Evolutionary conservation across 2,329 filamentous ascomycete species (phyloP).

Genomic region (Ascochyta clinopodiicola): DNA sequence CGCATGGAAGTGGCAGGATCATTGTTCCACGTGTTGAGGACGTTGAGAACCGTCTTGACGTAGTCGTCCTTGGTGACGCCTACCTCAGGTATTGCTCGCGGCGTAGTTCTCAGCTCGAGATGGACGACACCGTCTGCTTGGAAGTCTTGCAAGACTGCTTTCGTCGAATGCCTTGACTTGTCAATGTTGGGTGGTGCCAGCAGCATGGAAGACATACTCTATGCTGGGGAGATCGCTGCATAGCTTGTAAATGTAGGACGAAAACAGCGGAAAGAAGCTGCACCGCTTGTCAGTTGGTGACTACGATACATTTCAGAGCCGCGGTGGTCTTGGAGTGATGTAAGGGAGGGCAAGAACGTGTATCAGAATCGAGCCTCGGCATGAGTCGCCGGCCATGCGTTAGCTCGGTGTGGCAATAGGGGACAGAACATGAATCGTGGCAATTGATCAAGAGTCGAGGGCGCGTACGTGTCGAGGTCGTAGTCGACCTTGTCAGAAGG

Average conservation of each 20-base stretch:
- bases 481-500: slow-evolving; percentile 74
- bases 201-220: slow-evolving; percentile 56
- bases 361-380: slow-evolving; percentile 14
- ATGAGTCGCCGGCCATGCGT: not conserved
- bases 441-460: slow-evolving; percentile 2
- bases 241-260: slow-evolving; percentile 79
- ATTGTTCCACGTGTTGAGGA: slow-evolving; percentile 63
- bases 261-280: slow-evolving; percentile 79
- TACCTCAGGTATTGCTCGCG: slow-evolving; percentile 64
- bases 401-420: slow-evolving; percentile 11
- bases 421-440: slow-evolving; percentile 14
- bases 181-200: slow-evolving; percentile 11
- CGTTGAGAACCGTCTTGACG: slow-evolving; percentile 68
- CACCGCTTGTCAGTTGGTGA: slow-evolving; percentile 22
- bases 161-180: slow-evolving; percentile 62
- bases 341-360: slow-evolving; percentile 8
- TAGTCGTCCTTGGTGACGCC: slow-evolving; percentile 68
- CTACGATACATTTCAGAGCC: not conserved
- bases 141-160: slow-evolving; percentile 65
- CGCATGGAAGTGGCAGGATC: slow-evolving; percentile 55
- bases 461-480: slow-evolving; percentile 68
- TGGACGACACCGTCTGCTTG: slow-evolving; percentile 75
- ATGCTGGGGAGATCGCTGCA: slow-evolving; percentile 69
- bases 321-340: not conserved
- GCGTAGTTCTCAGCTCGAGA: slow-evolving; percentile 81